Evolutionary conservation across 768 basidiomycete species (phyloP).

Genomic region (Mycena floridula): DNA sequence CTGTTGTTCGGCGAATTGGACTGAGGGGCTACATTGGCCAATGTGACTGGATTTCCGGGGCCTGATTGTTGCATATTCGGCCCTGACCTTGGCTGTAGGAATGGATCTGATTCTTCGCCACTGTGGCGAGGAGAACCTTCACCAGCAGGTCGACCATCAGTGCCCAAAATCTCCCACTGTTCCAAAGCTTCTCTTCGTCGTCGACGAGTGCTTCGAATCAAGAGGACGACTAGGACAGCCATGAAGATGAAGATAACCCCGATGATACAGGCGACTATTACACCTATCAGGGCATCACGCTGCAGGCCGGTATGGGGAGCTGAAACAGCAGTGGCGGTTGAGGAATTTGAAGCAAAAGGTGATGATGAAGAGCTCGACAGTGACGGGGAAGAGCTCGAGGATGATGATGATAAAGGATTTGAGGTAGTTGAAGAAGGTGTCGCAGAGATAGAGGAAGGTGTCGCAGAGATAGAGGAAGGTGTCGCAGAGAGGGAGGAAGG

Average conservation of each 20-base stretch:
- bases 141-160: slow-evolving; percentile 38
- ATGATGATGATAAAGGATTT: slow-evolving; percentile 18
- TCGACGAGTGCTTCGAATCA: slow-evolving; percentile 44
- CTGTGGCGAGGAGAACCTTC: slow-evolving; percentile 65
- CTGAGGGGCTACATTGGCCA: no score
- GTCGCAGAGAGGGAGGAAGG: slow-evolving; percentile 22
- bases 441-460: slow-evolving; percentile 23
- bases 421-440: slow-evolving; percentile 24
- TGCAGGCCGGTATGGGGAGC: slow-evolving; percentile 21
- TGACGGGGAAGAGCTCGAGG: no score
- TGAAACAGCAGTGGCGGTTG: slow-evolving; percentile 13
- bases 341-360: slow-evolving; percentile 20
- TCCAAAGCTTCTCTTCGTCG: slow-evolving; percentile 20
- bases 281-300: slow-evolving; percentile 43
- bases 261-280: slow-evolving; percentile 56
- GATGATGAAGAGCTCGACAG: no score
- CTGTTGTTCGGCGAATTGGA: no score
- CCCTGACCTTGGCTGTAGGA: slow-evolving; percentile 33
- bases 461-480: slow-evolving; percentile 18
- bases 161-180: slow-evolving; percentile 29
- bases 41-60: neutral
- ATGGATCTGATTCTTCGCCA: slow-evolving; percentile 65
- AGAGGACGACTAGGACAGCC: slow-evolving; percentile 35
- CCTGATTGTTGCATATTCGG: slow-evolving; percentile 1
- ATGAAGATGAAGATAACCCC: slow-evolving; percentile 55